phyloP scores from a whole-genome alignment of 495 filamentous ascomycete genomes.

The Penicillium subrubescens region DNA sequence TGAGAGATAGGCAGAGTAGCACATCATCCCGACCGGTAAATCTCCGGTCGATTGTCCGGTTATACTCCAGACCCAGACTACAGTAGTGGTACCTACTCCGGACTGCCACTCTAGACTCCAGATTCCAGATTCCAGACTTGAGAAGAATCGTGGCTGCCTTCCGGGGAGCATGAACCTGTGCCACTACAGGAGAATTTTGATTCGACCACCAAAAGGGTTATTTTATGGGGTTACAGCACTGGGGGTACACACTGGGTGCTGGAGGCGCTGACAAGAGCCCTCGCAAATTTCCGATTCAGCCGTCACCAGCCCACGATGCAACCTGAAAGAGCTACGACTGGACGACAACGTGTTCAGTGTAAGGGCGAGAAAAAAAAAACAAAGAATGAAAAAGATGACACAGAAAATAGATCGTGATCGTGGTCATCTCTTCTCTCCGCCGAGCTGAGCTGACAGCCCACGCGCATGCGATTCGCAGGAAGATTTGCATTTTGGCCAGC shows the following conservation, averaged over 20 bases:
- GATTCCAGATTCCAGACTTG: not conserved
- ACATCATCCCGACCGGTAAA: not conserved
- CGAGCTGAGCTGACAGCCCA: not conserved
- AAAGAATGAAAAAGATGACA: not conserved
- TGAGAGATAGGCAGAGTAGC: not conserved
- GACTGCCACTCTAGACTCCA: not conserved
- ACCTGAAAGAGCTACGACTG: not conserved
- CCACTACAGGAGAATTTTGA: conserved; percentile 2
- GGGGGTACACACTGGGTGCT: not conserved
- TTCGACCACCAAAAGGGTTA: not conserved
- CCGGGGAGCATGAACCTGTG: conserved; percentile 21
- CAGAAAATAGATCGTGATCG: too few relatives aligned
- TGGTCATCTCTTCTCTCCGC: not conserved
- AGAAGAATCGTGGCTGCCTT: not conserved
- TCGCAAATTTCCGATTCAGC: not conserved
- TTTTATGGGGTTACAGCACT: not conserved
- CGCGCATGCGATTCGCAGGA: not conserved
- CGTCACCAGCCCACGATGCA: not conserved
- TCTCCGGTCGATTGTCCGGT: not conserved
- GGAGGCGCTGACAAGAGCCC: not conserved
- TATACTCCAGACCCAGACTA: not conserved
- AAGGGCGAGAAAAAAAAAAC: not conserved
- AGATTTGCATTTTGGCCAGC: conserved; percentile 15
- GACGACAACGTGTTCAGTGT: not conserved
- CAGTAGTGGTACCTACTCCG: not conserved